phyloP scores from a whole-genome alignment of 2,329 filamentous ascomycete genomes.

The Zymoseptoria brevis region DNA sequence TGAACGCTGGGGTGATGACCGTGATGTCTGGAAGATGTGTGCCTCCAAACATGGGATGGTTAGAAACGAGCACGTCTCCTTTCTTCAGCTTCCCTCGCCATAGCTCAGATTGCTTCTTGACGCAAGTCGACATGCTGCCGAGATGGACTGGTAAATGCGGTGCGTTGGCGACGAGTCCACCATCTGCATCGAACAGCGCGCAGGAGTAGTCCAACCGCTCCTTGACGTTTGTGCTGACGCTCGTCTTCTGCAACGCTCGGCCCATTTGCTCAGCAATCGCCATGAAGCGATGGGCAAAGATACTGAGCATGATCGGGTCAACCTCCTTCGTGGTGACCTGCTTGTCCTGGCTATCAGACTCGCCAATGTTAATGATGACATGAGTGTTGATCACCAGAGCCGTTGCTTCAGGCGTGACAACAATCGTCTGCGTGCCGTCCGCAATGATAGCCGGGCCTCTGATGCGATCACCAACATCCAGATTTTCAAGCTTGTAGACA shows the following conservation, averaged over 20 bases:
- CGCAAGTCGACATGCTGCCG: slow-evolving; percentile 78
- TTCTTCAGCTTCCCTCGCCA: slow-evolving; percentile 71
- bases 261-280: slow-evolving; percentile 82
- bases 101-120: slow-evolving; percentile 68
- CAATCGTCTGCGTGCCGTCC: slow-evolving; percentile 84
- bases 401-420: slow-evolving; percentile 69
- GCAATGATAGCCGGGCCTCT: slow-evolving; percentile 78
- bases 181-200: slow-evolving; percentile 68
- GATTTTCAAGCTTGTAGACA: slow-evolving; percentile 71
- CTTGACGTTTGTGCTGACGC: slow-evolving; percentile 72
- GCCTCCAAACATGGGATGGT: slow-evolving; percentile 76
- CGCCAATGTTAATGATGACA: slow-evolving; percentile 76
- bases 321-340: slow-evolving; percentile 49
- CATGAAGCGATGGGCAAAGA: slow-evolving; percentile 79
- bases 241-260: slow-evolving; percentile 68
- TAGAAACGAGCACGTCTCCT: slow-evolving; percentile 75
- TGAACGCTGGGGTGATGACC: slow-evolving; percentile 71
- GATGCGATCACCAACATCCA: slow-evolving; percentile 64
- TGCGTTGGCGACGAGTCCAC: slow-evolving; percentile 68
- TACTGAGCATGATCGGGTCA: slow-evolving; percentile 68
- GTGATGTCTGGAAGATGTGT: slow-evolving; percentile 81
- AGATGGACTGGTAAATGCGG: slow-evolving; percentile 76
- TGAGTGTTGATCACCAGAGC: slow-evolving; percentile 78
- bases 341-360: slow-evolving; percentile 37
- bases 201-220: slow-evolving; percentile 78